A percentile compares a stretch with the other conserved stretches of the same genome.
Conservation (phyloP, 129 eudicot species). For the Logfia minima region DNA sequence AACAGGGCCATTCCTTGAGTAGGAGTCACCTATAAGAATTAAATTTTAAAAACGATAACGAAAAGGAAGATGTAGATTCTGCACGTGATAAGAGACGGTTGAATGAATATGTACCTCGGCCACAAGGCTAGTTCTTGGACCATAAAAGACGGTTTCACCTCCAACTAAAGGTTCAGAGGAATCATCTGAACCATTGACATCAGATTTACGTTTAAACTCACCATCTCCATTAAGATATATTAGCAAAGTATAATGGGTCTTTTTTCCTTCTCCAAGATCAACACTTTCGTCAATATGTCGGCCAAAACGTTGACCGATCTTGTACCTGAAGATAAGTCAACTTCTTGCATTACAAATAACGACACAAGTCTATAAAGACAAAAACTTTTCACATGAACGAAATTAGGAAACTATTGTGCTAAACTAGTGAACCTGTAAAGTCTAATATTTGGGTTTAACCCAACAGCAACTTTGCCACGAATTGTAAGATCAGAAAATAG, state of each 20-base stretch:
- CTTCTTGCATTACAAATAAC: background rate
- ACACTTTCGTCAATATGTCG: slow-evolving; percentile 95
- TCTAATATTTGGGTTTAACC: slow-evolving; percentile 87
- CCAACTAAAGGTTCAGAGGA: slow-evolving; percentile 69
- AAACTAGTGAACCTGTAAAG: slow-evolving; percentile 65
- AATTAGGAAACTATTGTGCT: background rate
- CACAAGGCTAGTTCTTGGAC: slow-evolving; percentile 72
- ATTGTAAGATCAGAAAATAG: slow-evolving; percentile 58
- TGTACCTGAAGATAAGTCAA: slow-evolving; percentile 54
- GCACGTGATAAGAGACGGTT: background rate
- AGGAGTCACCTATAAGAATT: slow-evolving; percentile 63
- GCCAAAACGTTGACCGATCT: slow-evolving; percentile 90
- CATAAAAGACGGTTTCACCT: slow-evolving; percentile 97
- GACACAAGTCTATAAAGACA: background rate
- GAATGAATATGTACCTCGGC: slow-evolving; percentile 63
- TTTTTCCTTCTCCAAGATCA: slow-evolving; percentile 82
- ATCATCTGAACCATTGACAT: slow-evolving; percentile 27
- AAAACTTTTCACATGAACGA: background rate
- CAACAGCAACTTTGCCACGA: slow-evolving; percentile 87
- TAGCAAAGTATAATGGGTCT: slow-evolving; percentile 75
- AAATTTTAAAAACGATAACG: background rate
- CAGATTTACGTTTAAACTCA: slow-evolving; percentile 44
- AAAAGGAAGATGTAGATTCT: background rate
- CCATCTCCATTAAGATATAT: slow-evolving; percentile 78
- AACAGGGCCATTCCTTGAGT: slow-evolving; percentile 91